Base-by-base conservation (phyloP, 148 eudicot species). In the Spergularia marina region DNA sequence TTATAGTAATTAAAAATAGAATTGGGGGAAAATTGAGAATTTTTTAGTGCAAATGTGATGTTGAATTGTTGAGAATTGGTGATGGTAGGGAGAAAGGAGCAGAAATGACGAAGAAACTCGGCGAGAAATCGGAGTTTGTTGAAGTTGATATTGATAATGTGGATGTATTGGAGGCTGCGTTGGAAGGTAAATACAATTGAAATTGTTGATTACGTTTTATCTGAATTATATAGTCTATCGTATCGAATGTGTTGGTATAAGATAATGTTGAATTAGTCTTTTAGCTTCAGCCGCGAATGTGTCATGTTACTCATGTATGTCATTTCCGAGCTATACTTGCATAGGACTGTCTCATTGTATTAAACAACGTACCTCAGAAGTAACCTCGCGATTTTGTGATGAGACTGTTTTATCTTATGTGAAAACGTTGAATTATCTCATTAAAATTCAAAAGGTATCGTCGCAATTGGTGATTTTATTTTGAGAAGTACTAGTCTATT, bases 51-150 rank as follows among this genome's bases (percentile, higher is more conserved):
- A 44, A 44, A 3, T 44, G 7, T 44, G 49, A 9, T 75, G 64
- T 64, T 64, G n/a, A 52, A 74, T 62, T 53, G 5, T 51, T 53
- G 69, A 13, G 5, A 39, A 23, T 65, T 76, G 55, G 16, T 41
- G 17, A 53, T 83, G 59, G n/a, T 84, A 95, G 99, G 85, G 99
- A 86, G 36, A 95, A 85, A 82, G 97, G 97, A 13, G 89, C 82
- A 65, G 86, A 86, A 63, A 85, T 87, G 97, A 94, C 87, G 65
- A 85, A 83, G 76, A 86, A 82, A 77, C 85, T 95, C 4, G 96
- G 97, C 74, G 84, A 88, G 57, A 88, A 85, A 71, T 84, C 97
- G 0, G 85, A 88, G 77, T 95, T 95, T 81, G 82, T 87, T 64
- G 87, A 85, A 80, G 74, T 95, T 61, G 81, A 92, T 82, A 82